Evolutionary conservation across 306 rosid species (phyloP).

Genomic region (Hippophae tibetana): DNA sequence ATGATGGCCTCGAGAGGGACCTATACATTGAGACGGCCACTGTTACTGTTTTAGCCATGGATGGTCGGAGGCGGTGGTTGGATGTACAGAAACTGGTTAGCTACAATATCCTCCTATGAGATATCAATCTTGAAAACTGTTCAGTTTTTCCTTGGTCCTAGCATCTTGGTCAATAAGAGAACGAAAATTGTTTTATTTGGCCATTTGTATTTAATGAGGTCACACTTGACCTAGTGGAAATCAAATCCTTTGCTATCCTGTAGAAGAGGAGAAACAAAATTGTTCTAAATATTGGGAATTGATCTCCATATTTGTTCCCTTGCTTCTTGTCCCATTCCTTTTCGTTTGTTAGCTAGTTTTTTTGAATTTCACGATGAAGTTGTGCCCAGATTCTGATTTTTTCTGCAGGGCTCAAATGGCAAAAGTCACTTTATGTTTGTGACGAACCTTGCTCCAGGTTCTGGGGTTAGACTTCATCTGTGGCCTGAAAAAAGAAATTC

Average conservation of each 20-base stretch:
- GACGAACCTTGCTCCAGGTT: slow-evolving; percentile 92
- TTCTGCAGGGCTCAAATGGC: slow-evolving; percentile 66
- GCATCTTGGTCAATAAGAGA: not conserved
- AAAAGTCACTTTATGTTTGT: slow-evolving; percentile 84
- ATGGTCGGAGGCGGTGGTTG: slow-evolving; percentile 98
- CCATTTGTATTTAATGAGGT: not conserved
- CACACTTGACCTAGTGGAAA: not conserved
- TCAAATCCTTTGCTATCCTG: not conserved
- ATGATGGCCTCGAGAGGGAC: slow-evolving; percentile 90
- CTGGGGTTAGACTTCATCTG: slow-evolving; percentile 89
- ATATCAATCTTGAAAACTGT: slow-evolving; percentile 1
- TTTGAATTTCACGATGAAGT: slow-evolving; percentile 12
- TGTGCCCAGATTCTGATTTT: slow-evolving; percentile 27
- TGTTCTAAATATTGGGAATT: not conserved
- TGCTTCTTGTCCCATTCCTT: no score
- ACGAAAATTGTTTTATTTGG: not conserved
- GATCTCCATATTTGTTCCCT: not conserved
- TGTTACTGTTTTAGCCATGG: slow-evolving; percentile 93
- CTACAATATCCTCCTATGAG: slow-evolving; percentile 9
- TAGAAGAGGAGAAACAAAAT: no score
- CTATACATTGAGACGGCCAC: slow-evolving; percentile 64
- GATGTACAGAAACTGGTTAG: slow-evolving; percentile 84
- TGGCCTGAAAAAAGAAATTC: slow-evolving; percentile 86
- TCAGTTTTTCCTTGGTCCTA: not conserved
- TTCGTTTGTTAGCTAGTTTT: no score